Evolutionary conservation across 441 rosid species (phyloP), one percentile per base, ranked within the genome.

Genomic region (Mallotus repandus): DNA sequence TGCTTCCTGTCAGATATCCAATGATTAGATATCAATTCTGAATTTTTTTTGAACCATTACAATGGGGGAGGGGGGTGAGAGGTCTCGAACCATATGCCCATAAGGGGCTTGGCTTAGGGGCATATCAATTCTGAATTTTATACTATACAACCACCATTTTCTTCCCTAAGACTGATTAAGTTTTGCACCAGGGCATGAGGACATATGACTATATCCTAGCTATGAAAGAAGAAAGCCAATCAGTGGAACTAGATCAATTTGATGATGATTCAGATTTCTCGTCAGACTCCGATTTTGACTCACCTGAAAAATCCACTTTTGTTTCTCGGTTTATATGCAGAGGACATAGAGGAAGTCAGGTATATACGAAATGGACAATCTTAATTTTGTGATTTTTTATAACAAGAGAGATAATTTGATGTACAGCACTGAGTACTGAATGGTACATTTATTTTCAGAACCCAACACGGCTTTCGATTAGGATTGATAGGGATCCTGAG

Each of bases 121-220:
- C 32, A 59, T 4, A 59, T 13, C n/a, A 29, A 59, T 25, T 59
- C 35, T 7, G 43, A 29, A 29, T 29, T 29, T 29, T 29, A 29
- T 29, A 29, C 32, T 29, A 29, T 29, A 29, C 32, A 29, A 38
- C 41, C 41, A 4, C 41, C 41, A 38, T 4, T 38, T 38, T 16
- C 46, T 77, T 29, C 9, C 5, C 45, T 7, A 11, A 55, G 5
- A 9, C 41, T 71, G 50, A 7, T 54, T 15, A 25, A 45, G 48
- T 43, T 11, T 73, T 74, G 58, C 61, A 69, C 76, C 85, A 91
- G 97, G 99, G 98, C 78, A 96, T 93, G 86, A 92, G 97, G 85
- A 93, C 98, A 62, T 96, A 96, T 81, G 97, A 96, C 77, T 93
- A 92, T 72, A 93, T 93, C 81, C 80, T 91, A 86, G 99, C 99